Conservation (phyloP, 2,329 filamentous ascomycete genomes). For the Acrodontium crateriforme region DNA sequence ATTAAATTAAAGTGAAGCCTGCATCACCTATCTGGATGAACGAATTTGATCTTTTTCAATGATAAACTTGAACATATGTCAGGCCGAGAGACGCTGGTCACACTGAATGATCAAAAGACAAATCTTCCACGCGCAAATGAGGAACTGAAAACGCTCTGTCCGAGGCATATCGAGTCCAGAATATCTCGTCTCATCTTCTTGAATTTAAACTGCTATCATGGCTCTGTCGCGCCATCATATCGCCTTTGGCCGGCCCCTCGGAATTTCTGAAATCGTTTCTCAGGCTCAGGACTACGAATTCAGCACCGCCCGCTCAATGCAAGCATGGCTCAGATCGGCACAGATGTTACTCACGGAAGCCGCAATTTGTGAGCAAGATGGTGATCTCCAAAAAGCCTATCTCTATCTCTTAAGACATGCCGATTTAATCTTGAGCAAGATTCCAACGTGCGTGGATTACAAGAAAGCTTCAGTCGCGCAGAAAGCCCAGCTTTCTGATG, state of each 20-base stretch:
- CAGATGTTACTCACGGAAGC: conserved; percentile 43
- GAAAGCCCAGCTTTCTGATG: conserved; percentile 30
- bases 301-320: conserved; percentile 60
- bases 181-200: too few relatives aligned
- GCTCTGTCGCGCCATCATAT: conserved; percentile 18
- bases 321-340: conserved; percentile 17
- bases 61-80: too few relatives aligned
- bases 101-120: too few relatives aligned
- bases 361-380: conserved; percentile 69
- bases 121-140: too few relatives aligned
- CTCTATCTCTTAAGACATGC: conserved; percentile 84
- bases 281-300: conserved; percentile 72
- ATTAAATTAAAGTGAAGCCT: too few relatives aligned
- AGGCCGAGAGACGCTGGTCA: too few relatives aligned
- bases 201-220: too few relatives aligned
- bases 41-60: too few relatives aligned
- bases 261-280: conserved; percentile 60
- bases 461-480: conserved; percentile 28
- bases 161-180: too few relatives aligned
- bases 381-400: conserved; percentile 78
- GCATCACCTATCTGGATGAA: too few relatives aligned
- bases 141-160: too few relatives aligned
- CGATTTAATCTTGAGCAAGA: conserved; percentile 61
- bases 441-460: conserved; percentile 50
- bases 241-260: conserved; percentile 24